Conservation (phyloP, 1,139 yeast species). For the Meyerozyma carpophila region DNA sequence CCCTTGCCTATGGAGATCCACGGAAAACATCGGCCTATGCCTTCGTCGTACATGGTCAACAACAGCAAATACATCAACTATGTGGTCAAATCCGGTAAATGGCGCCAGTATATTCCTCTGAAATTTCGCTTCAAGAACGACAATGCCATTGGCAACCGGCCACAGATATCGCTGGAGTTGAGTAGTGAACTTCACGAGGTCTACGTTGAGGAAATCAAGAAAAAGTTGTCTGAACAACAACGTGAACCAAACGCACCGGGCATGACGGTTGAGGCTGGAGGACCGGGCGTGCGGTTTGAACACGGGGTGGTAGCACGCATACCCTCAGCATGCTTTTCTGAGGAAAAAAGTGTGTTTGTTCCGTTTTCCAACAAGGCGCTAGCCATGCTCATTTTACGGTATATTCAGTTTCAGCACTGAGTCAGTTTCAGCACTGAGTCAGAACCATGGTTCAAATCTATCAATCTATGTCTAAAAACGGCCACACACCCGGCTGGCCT, state of each 20-base stretch:
- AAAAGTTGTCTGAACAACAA: not conserved
- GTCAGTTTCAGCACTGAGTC: not conserved
- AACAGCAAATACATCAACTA: not conserved
- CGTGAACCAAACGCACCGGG: not conserved
- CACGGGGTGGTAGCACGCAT: not conserved
- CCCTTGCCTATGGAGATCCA: not conserved
- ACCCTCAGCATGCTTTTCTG: not conserved
- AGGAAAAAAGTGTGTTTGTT: not conserved
- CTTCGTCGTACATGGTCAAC: not conserved
- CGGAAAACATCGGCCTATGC: not conserved
- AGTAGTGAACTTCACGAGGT: not conserved
- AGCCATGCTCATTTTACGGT: not conserved
- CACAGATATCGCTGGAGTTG: not conserved
- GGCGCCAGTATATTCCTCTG: not conserved
- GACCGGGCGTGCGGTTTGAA: not conserved
- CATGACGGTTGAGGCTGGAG: not conserved
- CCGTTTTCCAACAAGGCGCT: not conserved
- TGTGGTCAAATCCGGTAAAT: not conserved
- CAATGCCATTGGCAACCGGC: not conserved
- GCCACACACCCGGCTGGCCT: conserved; percentile 13
- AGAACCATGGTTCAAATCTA: not conserved
- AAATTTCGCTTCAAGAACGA: not conserved
- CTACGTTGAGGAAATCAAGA: not conserved
- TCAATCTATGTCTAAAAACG: conserved; percentile 5
- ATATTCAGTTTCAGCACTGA: not conserved